Evolutionary conservation across 768 basidiomycete genomes (phyloP).

Genomic region (Hirschioporus abietinus): DNA sequence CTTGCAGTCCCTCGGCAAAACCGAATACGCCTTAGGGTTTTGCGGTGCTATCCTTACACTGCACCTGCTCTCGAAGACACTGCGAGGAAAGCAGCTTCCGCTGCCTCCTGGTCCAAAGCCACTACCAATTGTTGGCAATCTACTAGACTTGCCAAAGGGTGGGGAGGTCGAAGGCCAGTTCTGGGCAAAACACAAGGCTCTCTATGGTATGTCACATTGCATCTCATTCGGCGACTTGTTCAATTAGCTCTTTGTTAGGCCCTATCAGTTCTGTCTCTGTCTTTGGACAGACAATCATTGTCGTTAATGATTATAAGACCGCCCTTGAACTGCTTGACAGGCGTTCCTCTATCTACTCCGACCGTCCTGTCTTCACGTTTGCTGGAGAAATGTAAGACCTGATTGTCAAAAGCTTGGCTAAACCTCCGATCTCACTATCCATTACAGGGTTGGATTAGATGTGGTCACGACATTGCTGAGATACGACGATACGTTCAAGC

Average conservation of each 20-base stretch:
- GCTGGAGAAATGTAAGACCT: not conserved
- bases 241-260: not conserved
- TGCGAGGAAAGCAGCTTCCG: slow-evolving; percentile 20
- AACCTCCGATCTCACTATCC: not conserved
- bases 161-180: slow-evolving; percentile 31
- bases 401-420: not conserved
- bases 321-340: slow-evolving; percentile 38
- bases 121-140: slow-evolving; percentile 49
- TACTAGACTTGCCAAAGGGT: slow-evolving; percentile 37
- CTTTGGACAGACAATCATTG: slow-evolving; percentile 27
- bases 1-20: not conserved
- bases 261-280: slow-evolving; percentile 7
- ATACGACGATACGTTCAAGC: not conserved
- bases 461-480: not conserved
- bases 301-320: slow-evolving; percentile 30
- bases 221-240: too few relatives aligned
- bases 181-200: not conserved
- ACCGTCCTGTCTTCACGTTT: slow-evolving; percentile 17
- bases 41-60: not conserved
- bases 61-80: not conserved
- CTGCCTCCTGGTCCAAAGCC: slow-evolving; percentile 52
- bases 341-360: slow-evolving; percentile 37
- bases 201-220: not conserved
- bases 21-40: not conserved
- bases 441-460: not conserved